Percentiles rank a stretch among this genome's conserved stretches.
Evolutionary conservation across 2,329 filamentous ascomycete species (phyloP).

Genomic region (Aspergillus sp.): DNA sequence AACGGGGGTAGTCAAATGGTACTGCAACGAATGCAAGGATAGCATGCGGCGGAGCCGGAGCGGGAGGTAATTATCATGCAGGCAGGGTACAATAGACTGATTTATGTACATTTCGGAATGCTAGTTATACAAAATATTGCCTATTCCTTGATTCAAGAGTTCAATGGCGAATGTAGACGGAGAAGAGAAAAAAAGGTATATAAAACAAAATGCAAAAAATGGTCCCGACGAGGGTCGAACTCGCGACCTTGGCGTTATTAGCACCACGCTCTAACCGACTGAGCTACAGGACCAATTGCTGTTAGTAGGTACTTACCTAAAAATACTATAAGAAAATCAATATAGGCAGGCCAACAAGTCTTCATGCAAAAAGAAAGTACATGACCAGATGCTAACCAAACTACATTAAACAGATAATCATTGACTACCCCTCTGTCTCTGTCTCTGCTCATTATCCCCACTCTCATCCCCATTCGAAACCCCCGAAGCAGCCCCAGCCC

Average conservation of each 20-base stretch:
- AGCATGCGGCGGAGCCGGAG: conserved; percentile 51
- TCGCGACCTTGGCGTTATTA: conserved; percentile 1
- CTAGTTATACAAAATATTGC: too few species aligned
- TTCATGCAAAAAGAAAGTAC: too few species aligned
- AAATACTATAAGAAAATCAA: too few species aligned
- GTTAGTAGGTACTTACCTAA: too few species aligned
- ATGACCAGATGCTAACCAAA: too few species aligned
- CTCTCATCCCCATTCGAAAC: not conserved
- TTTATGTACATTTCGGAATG: not conserved
- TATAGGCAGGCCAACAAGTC: too few species aligned
- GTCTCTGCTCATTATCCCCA: conserved; percentile 10
- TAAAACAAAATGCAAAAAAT: not conserved
- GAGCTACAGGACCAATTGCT: conserved; percentile 1
- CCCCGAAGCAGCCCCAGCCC: conserved; percentile 8
- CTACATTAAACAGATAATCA: not conserved
- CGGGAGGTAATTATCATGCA: conserved; percentile 16
- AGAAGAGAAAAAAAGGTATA: too few species aligned
- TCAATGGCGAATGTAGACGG: too few species aligned
- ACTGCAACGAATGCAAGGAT: conserved; percentile 71
- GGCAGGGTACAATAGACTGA: not conserved
- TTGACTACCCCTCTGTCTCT: conserved; percentile 16
- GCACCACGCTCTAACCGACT: conserved; percentile 1
- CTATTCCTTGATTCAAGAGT: too few species aligned
- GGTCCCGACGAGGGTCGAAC: not conserved
- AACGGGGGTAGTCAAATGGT: conserved; percentile 64